These are phyloP conservation scores for Pleoardoris graminearum DNA, from an alignment of 2,329 filamentous ascomycete genomes.

Conservation along the genomic window DNA sequence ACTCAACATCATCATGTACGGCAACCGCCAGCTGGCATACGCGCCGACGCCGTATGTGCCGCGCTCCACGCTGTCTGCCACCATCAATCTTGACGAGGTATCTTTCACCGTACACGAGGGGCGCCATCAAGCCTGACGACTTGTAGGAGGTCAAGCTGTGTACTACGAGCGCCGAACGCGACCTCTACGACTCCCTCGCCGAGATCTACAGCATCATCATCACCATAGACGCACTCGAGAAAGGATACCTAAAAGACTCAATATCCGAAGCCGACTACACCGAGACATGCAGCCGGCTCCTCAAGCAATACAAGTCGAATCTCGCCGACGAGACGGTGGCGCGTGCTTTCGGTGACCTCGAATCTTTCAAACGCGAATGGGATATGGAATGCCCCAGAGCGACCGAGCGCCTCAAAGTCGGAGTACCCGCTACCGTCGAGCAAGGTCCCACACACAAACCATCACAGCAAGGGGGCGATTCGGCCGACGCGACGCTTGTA, in stretches of 20 bases:
- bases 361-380: conserved; percentile 90
- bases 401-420: conserved; percentile 87
- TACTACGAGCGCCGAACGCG: conserved; percentile 82
- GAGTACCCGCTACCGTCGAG: conserved; percentile 82
- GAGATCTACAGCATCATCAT: conserved; percentile 98
- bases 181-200: conserved; percentile 92
- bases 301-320: conserved; percentile 97
- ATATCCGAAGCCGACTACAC: conserved; percentile 91
- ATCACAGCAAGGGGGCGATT: conserved; percentile 43
- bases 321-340: conserved; percentile 88
- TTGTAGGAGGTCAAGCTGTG: conserved; percentile 87
- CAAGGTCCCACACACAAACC: conserved; percentile 55
- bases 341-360: conserved; percentile 82
- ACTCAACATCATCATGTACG: conserved; percentile 45
- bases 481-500: conserved; percentile 68
- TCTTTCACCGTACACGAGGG: too few species aligned
- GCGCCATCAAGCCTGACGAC: too few species aligned
- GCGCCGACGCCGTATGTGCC: conserved; percentile 91
- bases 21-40: conserved; percentile 69
- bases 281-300: conserved; percentile 87
- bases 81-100: conserved; percentile 92
- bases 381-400: conserved; percentile 93
- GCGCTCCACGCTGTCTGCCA: conserved; percentile 78
- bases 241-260: conserved; percentile 94
- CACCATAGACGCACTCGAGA: conserved; percentile 92